Conservation (phyloP, 768 basidiomycete genomes). For the Pisolithus sp. region DNA sequence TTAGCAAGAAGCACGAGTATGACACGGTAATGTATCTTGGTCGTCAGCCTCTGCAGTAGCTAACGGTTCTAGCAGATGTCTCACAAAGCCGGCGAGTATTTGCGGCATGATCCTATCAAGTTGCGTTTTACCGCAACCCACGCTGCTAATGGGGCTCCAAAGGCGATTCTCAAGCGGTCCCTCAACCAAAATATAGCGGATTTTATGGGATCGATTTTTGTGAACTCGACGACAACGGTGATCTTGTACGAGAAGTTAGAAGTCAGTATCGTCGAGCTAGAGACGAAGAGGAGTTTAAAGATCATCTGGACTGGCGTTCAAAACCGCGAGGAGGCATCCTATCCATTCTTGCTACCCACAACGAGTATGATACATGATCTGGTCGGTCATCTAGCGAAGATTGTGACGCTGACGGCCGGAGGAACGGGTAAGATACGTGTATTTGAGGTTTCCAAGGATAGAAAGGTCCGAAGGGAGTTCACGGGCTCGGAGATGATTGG, state of each 20-base stretch:
- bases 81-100: constrained; percentile 79
- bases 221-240: constrained; percentile 76
- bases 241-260: constrained; percentile 95
- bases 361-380: constrained; percentile 90
- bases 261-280: constrained; percentile 95
- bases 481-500: constrained; percentile 95
- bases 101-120: constrained; percentile 93
- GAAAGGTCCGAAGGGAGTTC: constrained; percentile 92
- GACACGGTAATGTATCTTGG: constrained; percentile 60
- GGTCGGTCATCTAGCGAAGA: constrained; percentile 76
- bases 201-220: constrained; percentile 86
- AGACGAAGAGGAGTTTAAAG: constrained; percentile 96
- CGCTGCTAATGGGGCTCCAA: constrained; percentile 75
- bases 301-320: constrained; percentile 95
- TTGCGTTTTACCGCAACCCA: constrained; percentile 98
- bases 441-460: constrained; percentile 90
- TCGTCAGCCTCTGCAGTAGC: neutral
- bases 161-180: constrained; percentile 86
- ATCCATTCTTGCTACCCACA: constrained; percentile 92
- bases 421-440: constrained; percentile 88
- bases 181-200: constrained; percentile 92
- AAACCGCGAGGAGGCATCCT: constrained; percentile 91
- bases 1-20: constrained; percentile 99
- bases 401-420: constrained; percentile 70
- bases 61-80: constrained; percentile 67